Evolutionary conservation across 1,284 basidiomycete genomes (phyloP).

Genomic region (Acaromyces ingoldii): DNA sequence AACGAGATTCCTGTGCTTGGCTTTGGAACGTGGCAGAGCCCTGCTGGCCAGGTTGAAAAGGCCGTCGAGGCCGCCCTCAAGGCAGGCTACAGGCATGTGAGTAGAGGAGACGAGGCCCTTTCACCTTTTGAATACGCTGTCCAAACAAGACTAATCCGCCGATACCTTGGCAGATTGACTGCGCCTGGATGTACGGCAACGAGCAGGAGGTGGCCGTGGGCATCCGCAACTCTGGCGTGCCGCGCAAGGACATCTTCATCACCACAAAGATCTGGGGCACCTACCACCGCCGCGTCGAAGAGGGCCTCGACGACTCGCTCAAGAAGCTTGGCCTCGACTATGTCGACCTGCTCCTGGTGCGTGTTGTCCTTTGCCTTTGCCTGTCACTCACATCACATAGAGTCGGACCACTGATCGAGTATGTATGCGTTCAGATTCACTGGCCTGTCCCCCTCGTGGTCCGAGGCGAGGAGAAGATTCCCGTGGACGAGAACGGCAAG

Average conservation of each 20-base stretch:
- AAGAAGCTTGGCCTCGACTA: constrained; percentile 70
- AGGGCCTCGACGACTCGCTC: constrained; percentile 55
- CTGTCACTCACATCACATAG: no score
- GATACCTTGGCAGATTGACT: no score
- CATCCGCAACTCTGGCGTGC: constrained; percentile 66
- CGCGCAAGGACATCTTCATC: constrained; percentile 64
- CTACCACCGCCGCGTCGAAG: constrained; percentile 41
- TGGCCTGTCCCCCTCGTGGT: constrained; percentile 60
- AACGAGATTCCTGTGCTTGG: constrained; percentile 44
- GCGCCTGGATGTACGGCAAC: constrained; percentile 56
- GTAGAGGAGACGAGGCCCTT: no score
- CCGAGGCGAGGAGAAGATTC: constrained; percentile 60
- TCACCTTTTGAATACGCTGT: no score
- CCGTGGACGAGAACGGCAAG: constrained; percentile 64
- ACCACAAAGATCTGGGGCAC: constrained; percentile 50
- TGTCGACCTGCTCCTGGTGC: constrained; percentile 63
- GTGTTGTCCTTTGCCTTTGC: neutral
- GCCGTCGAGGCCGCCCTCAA: constrained; percentile 52
- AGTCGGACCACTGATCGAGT: no score
- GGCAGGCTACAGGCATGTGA: constrained; percentile 13
- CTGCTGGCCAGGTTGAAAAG: constrained; percentile 54
- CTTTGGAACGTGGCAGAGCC: constrained; percentile 34
- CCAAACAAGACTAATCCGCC: neutral
- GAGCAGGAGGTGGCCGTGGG: constrained; percentile 79
- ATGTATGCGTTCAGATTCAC: constrained; percentile 14